Evolutionary conservation across 805 yeast species (phyloP).

Genomic region (Starmera quercuum): DNA sequence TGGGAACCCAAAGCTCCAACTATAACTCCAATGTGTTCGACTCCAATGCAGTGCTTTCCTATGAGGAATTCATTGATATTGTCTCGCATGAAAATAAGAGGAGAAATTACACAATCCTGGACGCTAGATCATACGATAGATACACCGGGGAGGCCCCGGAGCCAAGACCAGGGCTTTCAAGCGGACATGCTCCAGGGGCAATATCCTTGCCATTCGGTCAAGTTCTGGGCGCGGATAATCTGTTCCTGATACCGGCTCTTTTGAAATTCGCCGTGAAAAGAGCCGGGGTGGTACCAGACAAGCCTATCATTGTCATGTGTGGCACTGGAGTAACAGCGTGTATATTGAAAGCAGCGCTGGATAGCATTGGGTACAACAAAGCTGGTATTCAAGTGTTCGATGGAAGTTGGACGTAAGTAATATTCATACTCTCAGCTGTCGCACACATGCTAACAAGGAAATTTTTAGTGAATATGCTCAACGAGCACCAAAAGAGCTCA

Average conservation of each 20-base stretch:
- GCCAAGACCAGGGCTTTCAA: conserved; percentile 79
- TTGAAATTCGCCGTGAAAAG: conserved; percentile 40
- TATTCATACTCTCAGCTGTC: conserved; percentile 15
- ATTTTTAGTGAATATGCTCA: conserved; percentile 71
- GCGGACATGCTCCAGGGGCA: conserved; percentile 87
- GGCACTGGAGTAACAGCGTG: conserved; percentile 97
- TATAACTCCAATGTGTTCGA: conserved; percentile 32
- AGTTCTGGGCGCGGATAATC: conserved; percentile 41
- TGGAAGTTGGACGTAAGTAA: conserved; percentile 69
- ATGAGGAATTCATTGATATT: conserved; percentile 56
- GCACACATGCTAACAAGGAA: conserved; percentile 24
- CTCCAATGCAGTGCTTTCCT: conserved; percentile 48
- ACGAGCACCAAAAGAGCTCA: conserved; percentile 51
- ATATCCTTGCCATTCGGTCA: conserved; percentile 67
- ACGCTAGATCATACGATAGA: conserved; percentile 74
- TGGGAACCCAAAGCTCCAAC: conserved; percentile 14
- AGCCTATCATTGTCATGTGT: conserved; percentile 81
- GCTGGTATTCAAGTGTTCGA: conserved; percentile 59
- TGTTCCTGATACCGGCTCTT: conserved; percentile 40
- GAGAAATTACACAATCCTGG: conserved; percentile 49
- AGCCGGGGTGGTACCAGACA: conserved; percentile 27
- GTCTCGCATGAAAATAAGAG: conserved; percentile 41
- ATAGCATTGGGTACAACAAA: conserved; percentile 38
- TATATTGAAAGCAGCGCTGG: conserved; percentile 70
- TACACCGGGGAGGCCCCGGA: conserved; percentile 79